phyloP scores from a whole-genome alignment of 2,329 filamentous ascomycete genomes.

The Chaetomium sp. region DNA sequence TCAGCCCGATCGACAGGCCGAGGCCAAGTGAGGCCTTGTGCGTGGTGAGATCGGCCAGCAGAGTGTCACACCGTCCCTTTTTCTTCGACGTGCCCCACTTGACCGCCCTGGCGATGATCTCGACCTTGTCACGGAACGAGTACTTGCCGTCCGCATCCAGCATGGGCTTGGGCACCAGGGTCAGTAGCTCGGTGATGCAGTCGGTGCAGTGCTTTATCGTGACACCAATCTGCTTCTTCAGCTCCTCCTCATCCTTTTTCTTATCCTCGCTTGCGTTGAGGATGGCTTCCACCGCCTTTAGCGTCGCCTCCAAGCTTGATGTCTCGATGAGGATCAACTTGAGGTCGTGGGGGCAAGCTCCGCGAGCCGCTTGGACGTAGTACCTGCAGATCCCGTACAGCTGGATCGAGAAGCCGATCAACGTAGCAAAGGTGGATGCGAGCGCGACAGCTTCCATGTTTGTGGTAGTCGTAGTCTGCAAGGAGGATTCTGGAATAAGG shows the following conservation, averaged over 20 bases:
- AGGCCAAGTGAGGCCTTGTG: constrained; percentile 4
- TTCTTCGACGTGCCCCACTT: constrained; percentile 1
- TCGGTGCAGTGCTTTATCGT: background rate
- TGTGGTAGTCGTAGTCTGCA: background rate
- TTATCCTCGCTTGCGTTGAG: background rate
- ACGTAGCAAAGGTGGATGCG: constrained; percentile 3
- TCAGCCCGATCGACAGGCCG: constrained; percentile 4
- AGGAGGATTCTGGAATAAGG: background rate
- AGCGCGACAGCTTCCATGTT: constrained; percentile 2
- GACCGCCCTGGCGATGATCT: background rate
- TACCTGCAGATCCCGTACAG: constrained; percentile 1
- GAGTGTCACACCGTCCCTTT: background rate
- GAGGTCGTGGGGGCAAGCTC: constrained; percentile 7
- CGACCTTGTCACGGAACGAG: background rate
- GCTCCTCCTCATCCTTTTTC: background rate
- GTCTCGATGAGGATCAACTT: constrained; percentile 10
- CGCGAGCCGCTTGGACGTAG: constrained; percentile 3
- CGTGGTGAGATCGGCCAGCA: background rate
- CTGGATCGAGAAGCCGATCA: constrained; percentile 3
- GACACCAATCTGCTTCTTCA: background rate
- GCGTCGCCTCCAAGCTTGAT: constrained; percentile 6
- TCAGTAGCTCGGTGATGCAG: background rate
- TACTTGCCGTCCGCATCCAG: background rate
- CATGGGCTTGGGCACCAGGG: constrained; percentile 1
- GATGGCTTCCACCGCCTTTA: background rate